Base-by-base conservation (phyloP, 1,284 basidiomycete genomes). In the Fomitopsis schrenkii region DNA sequence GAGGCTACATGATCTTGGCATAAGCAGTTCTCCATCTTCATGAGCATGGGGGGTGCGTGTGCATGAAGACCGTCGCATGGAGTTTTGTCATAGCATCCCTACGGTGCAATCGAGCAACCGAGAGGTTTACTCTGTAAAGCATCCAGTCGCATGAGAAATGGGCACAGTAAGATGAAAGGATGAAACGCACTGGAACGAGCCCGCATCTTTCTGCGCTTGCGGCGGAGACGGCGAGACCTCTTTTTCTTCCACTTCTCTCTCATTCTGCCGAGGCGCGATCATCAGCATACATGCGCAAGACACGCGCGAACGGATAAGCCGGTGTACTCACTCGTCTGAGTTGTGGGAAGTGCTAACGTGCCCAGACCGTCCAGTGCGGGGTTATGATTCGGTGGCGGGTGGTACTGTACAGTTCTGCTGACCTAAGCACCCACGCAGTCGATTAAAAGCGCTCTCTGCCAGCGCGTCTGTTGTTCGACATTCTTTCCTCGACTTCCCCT, bases 211-310 rank as follows among this genome's bases (percentile, higher is more conserved):
- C 90, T 87, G 82, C 90, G 89, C 74, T 93, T 93, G 78, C 91
- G 88, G 73, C 91, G 83, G 80, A 93, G 90, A 76, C 91, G 91
- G 77, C 90, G 87, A 68, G 90, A 91, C 75, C 90, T 85, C 83
- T 93, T 93, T 80, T 93, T 93, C 85, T 92, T 93, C 90, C 90
- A 93, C 87, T 93, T 93, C 78, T 92, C 90, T 90, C 90, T 91
- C 90, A 92, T 92, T 67, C 84, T 87, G 62, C 41, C 28, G 10
- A 26, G 4, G 58, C 15, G 33, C 44, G 17, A 3, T 17, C 36
- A 60, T 70, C 55, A 67, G 58, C 33, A 30, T 38, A 26, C 15
- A 41, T 38, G 30, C 14, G 14, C 8, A 53, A 55, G 45, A 17
- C 19, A 26, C 50, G 15, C 42, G 33, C 52, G 53, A 19, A 62